Percentiles rank a stretch among this genome's conserved stretches.
These are phyloP conservation scores for Erythrophleum ivorense DNA, from an alignment of 331 rosid genomes.

Conservation along the genomic window DNA sequence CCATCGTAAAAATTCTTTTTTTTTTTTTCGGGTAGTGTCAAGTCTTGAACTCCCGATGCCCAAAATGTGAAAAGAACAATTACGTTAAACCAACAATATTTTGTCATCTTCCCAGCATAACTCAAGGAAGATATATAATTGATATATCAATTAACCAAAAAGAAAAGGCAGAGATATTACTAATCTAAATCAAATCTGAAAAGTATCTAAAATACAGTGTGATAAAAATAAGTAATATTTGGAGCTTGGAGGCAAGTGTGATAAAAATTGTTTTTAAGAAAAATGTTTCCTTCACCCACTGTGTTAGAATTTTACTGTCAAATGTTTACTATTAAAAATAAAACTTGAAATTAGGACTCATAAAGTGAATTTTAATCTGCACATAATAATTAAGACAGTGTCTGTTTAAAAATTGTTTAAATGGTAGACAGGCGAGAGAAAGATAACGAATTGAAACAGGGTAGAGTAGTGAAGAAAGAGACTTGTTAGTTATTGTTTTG, in stretches of 20 bases:
- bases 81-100: background rate
- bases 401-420: background rate
- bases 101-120: background rate
- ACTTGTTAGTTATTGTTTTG: no score
- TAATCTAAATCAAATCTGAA: no score
- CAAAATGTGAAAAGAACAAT: background rate
- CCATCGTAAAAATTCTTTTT: no score
- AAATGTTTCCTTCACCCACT: background rate
- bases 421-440: background rate
- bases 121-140: background rate
- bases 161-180: background rate
- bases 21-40: no score
- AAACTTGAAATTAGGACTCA: background rate
- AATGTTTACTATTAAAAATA: background rate
- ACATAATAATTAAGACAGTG: no score
- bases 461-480: background rate
- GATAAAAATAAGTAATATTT: no score
- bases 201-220: no score
- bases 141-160: background rate
- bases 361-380: background rate
- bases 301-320: background rate
- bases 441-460: background rate
- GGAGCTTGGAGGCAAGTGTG: no score
- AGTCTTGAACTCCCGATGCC: background rate
- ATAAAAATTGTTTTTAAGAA: no score